Conservation (phyloP, 2,329 filamentous ascomycete species). For the Apiospora sp. region DNA sequence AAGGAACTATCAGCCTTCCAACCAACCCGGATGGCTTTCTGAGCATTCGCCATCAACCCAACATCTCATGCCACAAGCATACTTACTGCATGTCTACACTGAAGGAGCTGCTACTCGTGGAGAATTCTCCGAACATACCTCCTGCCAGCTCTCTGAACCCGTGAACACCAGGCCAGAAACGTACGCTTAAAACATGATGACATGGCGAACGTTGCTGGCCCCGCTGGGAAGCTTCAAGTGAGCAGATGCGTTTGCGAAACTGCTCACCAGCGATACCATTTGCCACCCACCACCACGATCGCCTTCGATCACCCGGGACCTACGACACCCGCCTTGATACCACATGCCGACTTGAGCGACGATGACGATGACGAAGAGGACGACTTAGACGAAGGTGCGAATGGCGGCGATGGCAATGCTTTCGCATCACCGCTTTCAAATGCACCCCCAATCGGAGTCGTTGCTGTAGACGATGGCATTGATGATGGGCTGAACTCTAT, state of each 20-base stretch:
- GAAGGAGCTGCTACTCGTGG: background rate
- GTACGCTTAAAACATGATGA: slow-evolving; percentile 7
- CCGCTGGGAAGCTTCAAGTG: slow-evolving; percentile 25
- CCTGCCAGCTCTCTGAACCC: background rate
- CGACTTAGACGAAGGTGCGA: background rate
- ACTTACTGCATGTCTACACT: background rate
- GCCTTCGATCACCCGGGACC: slow-evolving; percentile 14
- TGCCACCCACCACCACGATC: background rate
- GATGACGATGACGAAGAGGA: slow-evolving; percentile 16
- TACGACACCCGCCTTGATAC: background rate
- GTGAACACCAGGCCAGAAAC: slow-evolving; percentile 4
- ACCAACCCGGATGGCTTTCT: background rate
- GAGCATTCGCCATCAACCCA: background rate
- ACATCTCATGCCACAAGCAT: background rate
- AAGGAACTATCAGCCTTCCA: background rate
- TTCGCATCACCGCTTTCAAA: background rate
- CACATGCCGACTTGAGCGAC: background rate
- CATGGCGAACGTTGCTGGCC: slow-evolving; percentile 26
- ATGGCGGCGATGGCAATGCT: slow-evolving; percentile 14
- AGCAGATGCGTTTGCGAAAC: slow-evolving; percentile 29
- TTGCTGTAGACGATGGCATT: background rate
- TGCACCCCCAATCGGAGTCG: background rate
- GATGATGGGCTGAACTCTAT: background rate
- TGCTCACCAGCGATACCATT: slow-evolving; percentile 21
- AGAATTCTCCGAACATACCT: background rate